These are phyloP conservation scores for Ogataea parapolymorpha DNA, from an alignment of 805 yeast genomes.

Conservation along the genomic window DNA sequence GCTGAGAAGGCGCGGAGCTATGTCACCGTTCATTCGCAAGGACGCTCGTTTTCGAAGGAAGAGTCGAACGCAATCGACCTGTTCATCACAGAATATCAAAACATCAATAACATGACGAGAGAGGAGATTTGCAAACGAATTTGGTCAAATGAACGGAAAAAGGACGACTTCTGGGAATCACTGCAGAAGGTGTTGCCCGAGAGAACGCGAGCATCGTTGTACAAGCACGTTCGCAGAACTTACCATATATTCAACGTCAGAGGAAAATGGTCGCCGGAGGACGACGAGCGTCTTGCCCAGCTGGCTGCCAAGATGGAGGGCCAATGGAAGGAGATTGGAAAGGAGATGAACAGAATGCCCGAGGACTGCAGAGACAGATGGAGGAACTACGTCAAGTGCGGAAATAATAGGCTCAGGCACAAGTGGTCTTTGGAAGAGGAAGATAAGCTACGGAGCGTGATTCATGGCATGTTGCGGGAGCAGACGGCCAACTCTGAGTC, in stretches of 20 bases:
- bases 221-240: conserved; percentile 87
- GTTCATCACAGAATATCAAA: conserved; percentile 68
- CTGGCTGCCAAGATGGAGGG: conserved; percentile 68
- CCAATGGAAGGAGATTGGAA: conserved; percentile 87
- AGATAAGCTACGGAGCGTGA: conserved; percentile 50
- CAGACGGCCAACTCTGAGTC: conserved; percentile 28
- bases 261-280: conserved; percentile 87
- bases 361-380: conserved; percentile 96
- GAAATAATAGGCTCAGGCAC: conserved; percentile 66
- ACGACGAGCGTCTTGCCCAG: conserved; percentile 64
- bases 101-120: conserved; percentile 56
- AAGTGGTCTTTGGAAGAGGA: conserved; percentile 90
- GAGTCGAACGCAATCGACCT: conserved; percentile 71
- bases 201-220: conserved; percentile 83
- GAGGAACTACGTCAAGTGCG: conserved; percentile 95
- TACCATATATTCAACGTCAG: conserved; percentile 85
- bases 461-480: conserved; percentile 45
- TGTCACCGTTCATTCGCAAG: conserved; percentile 25
- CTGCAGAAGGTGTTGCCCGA: conserved; percentile 76
- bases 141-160: conserved; percentile 81
- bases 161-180: conserved; percentile 88
- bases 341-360: conserved; percentile 85
- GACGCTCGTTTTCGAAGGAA: conserved; percentile 49
- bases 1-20: conserved; percentile 40
- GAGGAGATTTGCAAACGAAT: conserved; percentile 76